Evolutionary conservation across 2,329 filamentous ascomycete species (phyloP), one percentile per base, ranked within the genome.

Genomic region (Venturia asperata): DNA sequence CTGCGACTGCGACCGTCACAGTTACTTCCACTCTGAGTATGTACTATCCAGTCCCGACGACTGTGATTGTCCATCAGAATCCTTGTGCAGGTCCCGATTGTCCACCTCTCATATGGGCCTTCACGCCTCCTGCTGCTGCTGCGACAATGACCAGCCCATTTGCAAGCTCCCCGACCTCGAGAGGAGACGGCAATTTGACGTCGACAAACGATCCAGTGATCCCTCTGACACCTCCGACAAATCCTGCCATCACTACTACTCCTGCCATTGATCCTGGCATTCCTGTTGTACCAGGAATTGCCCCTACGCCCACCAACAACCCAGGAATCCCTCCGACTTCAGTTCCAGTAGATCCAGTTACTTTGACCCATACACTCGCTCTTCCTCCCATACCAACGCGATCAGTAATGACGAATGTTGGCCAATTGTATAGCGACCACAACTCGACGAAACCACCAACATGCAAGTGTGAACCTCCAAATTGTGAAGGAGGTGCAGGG

Each of bases 81-180:
- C 61, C 61, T 10, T 43, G 34, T 10, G 30, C 19, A 11, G 34
- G 61, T 21, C 34, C 61, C 6, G 30, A 39, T 10, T 63, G 61
- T 17, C 41, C 61, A 21, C 61, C 61, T n/a, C 45, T 63, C 11
- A 63, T 63, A n/a, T 63, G 30, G 34, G 61, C 34, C 4, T 63
- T 45, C 24, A 63, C 61, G 41, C 61, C 61, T 45, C 61, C 61
- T 45, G 39, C 61, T 24, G 56, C 11, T 4, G 24, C 34, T 27
- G 10, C 55, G 24, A 58, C 55, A 13, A 34, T 34, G 30, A 3
- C 27, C 55, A 58, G 27, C 24, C 34, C 55, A 10, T n/a, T 17
- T 43, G 19, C 21, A n/a, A 17, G 42, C 60, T n/a, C 21, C 15
- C 60, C 39, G 7, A 45, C n/a, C 42, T 45, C 60, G 13, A 41